These are phyloP conservation scores for Mortierella hygrophila DNA, from an alignment of 192 early-diverging fungal species.

Conservation along the genomic window DNA sequence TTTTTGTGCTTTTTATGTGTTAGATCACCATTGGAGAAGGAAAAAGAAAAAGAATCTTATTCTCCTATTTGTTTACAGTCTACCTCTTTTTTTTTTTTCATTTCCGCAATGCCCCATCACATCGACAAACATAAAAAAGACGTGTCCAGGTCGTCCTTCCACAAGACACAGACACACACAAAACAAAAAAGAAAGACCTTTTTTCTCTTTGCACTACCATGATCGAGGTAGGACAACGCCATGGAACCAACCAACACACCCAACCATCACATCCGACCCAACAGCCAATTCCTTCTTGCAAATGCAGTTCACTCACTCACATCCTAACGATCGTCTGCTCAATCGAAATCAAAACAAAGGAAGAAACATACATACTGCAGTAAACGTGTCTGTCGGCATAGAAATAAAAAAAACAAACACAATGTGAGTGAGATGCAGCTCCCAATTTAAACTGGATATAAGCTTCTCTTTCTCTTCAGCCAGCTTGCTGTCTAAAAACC, in stretches of 20 bases:
- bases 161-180: neutral
- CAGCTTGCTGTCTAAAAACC: too few species aligned
- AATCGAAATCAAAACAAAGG: neutral
- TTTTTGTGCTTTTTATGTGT: too few species aligned
- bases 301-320: too few species aligned
- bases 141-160: too few species aligned
- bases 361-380: neutral
- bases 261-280: too few species aligned
- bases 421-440: neutral
- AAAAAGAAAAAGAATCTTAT: too few species aligned
- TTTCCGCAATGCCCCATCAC: too few species aligned
- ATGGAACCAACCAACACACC: neutral
- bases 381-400: constrained; percentile 2
- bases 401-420: neutral
- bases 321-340: neutral
- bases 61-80: too few species aligned
- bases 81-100: too few species aligned
- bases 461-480: too few species aligned
- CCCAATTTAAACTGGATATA: neutral
- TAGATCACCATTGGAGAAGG: too few species aligned
- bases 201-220: neutral
- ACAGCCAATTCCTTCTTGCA: neutral
- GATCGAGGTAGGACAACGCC: neutral
- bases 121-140: too few species aligned
- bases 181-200: neutral